Evolutionary conservation across 2,329 filamentous ascomycete species (phyloP), one percentile per base, ranked within the genome.

Genomic region (Tolypocladium ovalisporum): DNA sequence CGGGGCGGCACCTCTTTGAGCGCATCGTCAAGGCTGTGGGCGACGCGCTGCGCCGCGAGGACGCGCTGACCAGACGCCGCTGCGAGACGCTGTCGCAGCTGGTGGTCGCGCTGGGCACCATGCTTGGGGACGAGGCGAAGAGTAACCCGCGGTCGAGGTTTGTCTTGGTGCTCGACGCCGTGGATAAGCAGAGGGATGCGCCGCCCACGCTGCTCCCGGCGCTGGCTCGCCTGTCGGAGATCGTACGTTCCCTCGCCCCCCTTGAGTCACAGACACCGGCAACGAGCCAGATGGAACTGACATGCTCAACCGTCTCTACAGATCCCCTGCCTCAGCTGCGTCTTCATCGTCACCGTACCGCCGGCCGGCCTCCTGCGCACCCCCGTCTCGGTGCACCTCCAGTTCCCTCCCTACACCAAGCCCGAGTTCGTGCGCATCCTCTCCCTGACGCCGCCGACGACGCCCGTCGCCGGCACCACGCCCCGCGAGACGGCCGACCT

Each of bases 401-500:
- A 88, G 67, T 97, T 97, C 67, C 83, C 90, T 1, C 80, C 89
- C 3, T 99, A 97, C 72, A 86, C 83, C 13, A 92, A 94, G 65
- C 72, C 83, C 57, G 89, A 97, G 64, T 87, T 90, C 56, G 80
- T 95, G 56, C 76, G 82, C 44, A 95, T 99, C 62, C 76, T 97
- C 32, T 79, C 85, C n/a, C 74, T 78, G 8, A 75, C 71, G 2
- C 75, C 76, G 2, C 75, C 77, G 0, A 58, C 65, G 1, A 58
- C 65, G 1, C 59, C 74, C 13, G 77, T 75, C 63, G 74, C 69
- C 65, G 84, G 76, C 73, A 85, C 75, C 27, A 77, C 74, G 2
- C 63, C 69, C 53, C 72, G 75, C 53, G 81, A 84, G 59, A 87
- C 87, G 12, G 69, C 73, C 29, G 87, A 88, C 71, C 81, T 93